Conservation (phyloP, 2,329 filamentous ascomycete species). For the Cercospora nicotianae region DNA sequence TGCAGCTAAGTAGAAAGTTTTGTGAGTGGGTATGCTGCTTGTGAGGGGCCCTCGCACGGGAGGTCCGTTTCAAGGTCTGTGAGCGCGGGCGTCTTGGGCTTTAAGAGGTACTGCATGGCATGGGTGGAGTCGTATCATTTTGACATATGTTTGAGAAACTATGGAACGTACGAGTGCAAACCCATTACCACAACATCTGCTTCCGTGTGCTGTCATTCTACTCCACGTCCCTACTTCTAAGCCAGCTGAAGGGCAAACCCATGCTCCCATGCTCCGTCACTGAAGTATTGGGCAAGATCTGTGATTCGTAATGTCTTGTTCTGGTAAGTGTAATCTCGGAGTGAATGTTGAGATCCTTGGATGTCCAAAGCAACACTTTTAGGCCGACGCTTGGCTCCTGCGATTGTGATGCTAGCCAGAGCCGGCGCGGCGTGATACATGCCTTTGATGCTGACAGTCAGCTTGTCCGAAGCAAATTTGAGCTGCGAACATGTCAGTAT, state of each 20-base stretch:
- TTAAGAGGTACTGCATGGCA: neutral
- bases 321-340: neutral
- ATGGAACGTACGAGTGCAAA: too few relatives aligned
- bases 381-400: conserved; percentile 16
- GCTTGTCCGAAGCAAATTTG: conserved; percentile 22
- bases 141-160: neutral
- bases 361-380: neutral
- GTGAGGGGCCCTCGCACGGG: too few relatives aligned
- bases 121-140: neutral
- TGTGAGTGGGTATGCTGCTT: too few relatives aligned
- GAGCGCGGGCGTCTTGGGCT: neutral
- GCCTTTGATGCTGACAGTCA: conserved; percentile 26
- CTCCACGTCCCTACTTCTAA: too few relatives aligned
- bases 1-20: too few relatives aligned
- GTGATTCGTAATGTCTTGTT: neutral
- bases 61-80: neutral
- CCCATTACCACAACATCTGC: too few relatives aligned
- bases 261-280: conserved; percentile 1
- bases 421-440: conserved; percentile 24
- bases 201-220: too few relatives aligned
- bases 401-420: conserved; percentile 33
- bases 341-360: neutral
- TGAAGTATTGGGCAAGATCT: neutral
- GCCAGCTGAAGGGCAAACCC: neutral
- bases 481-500: conserved; percentile 16